These are phyloP conservation scores for Anthoceros angustus DNA, from an alignment of 225 moss, liverwort and hornwort genomes.

Conservation along the genomic window DNA sequence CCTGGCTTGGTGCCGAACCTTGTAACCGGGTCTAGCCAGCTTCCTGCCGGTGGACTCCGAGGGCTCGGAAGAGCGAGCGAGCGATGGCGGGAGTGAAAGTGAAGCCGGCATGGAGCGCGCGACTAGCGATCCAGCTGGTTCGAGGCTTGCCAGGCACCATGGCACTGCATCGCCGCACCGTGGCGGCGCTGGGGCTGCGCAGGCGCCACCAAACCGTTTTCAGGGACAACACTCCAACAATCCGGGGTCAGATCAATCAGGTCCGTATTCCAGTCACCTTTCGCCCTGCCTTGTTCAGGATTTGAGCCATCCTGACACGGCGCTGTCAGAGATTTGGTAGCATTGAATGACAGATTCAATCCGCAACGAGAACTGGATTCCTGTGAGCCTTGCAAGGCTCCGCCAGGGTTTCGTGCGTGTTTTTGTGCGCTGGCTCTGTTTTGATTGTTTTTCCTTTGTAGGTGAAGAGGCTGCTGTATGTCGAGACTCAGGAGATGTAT, in stretches of 20 bases:
- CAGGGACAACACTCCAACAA: constrained; percentile 67
- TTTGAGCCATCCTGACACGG: background rate
- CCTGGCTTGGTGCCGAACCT: no score
- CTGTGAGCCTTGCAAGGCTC: no score
- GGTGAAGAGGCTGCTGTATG: constrained; percentile 78
- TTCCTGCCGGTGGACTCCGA: background rate
- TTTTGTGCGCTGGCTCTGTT: background rate
- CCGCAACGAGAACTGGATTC: no score
- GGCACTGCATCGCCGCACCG: constrained; percentile 74
- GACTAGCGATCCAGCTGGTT: constrained; percentile 58
- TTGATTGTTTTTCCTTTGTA: constrained; percentile 8
- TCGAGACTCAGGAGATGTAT: constrained; percentile 95
- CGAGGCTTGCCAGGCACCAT: constrained; percentile 81
- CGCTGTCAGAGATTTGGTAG: no score
- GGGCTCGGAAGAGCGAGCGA: background rate
- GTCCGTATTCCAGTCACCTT: constrained; percentile 9
- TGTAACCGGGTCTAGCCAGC: no score
- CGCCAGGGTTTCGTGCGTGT: background rate
- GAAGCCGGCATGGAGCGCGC: constrained; percentile 50
- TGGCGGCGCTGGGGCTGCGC: constrained; percentile 66
- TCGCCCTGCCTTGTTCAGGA: background rate
- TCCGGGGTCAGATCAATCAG: constrained; percentile 95
- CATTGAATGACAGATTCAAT: no score
- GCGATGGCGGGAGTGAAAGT: constrained; percentile 29
- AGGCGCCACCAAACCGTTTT: constrained; percentile 66